Evolutionary conservation across 2,329 filamentous ascomycete genomes (phyloP), one percentile per base, ranked within the genome.

Genomic region (Plectosphaerella sp.): DNA sequence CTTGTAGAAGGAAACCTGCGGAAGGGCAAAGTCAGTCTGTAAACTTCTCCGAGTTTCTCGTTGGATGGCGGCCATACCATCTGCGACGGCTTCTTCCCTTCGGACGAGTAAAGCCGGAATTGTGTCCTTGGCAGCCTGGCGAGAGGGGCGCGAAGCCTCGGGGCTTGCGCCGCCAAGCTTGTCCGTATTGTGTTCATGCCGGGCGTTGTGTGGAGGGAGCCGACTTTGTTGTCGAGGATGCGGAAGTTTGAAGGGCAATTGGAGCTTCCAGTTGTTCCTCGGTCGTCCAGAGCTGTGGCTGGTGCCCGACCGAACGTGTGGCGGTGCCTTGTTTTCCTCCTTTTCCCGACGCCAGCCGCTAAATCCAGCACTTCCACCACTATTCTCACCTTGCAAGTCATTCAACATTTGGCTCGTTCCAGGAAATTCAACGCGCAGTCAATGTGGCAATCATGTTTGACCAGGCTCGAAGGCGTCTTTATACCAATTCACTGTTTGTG

Each of bases 1-100:
- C 64, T 83, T 86, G 75, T 91, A 93, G 72, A 92, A 92, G 46
- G 77, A 73, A 48, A 80, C 70, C 81, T 88, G 59, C 36, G 18
- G 24, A 16, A 22, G 16, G 10, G 12, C 22, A 5, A 22, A 6
- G 25, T 50, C 24, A 50, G 41, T 43, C 16, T 43, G 5, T 3
- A 11, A 18, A 3, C 10, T 39, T 18, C 18, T 20, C 6, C 10
- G 7, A 22, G 4, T 8, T 43, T 18, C 9, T 18, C 5, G 10
- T 18, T 4, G 41, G 16, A 9, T 10, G 20, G n/a, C 5, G 15
- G 43, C 14, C 20, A 14, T 47, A 47, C 45, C 45, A 36, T 33
- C 14, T 33, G 45, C 4, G 47, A 49, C 28, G 47, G 47, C 33
- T 49, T 49, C 20, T 41, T 49, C 11, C 16, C 22, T 24, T 25